Percentiles rank a stretch among this genome's conserved stretches.
Evolutionary conservation across 306 rosid species (phyloP).

Genomic region (Lithocarpus polystachyus): DNA sequence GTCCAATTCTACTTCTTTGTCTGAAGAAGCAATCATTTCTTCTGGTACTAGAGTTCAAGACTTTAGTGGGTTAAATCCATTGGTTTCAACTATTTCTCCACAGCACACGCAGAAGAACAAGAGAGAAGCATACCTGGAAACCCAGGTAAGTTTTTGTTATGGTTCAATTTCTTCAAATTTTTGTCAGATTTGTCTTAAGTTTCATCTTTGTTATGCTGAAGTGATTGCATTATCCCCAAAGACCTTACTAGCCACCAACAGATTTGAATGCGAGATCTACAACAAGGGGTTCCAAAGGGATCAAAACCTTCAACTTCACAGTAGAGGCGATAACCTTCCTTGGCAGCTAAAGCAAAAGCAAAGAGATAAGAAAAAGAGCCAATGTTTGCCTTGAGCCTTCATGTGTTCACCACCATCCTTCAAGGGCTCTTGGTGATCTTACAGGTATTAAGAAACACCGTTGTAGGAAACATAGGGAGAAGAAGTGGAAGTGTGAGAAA

Average conservation of each 20-base stretch:
- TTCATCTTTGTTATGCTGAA: slow-evolving; percentile 47
- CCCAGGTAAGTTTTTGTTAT: slow-evolving; percentile 47
- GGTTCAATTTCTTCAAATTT: not conserved
- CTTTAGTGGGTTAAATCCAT: slow-evolving; percentile 37
- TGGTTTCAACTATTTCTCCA: not conserved
- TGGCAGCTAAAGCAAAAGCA: slow-evolving; percentile 81
- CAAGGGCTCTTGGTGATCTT: slow-evolving; percentile 82
- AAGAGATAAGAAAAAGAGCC: slow-evolving; percentile 65
- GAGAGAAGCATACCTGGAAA: slow-evolving; percentile 88
- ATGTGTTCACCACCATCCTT: slow-evolving; percentile 82
- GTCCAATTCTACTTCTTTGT: slow-evolving; percentile 74
- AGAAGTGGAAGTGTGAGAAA: slow-evolving; percentile 94
- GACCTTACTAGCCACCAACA: slow-evolving; percentile 72
- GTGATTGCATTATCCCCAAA: slow-evolving; percentile 84
- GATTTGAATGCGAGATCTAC: slow-evolving; percentile 83
- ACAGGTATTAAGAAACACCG: slow-evolving; percentile 82
- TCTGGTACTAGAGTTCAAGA: slow-evolving; percentile 53
- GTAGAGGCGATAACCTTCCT: slow-evolving; percentile 89
- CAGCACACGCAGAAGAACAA: slow-evolving; percentile 51
- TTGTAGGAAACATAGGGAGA: slow-evolving; percentile 82
- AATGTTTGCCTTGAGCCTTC: slow-evolving; percentile 78
- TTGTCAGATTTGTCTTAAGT: not conserved
- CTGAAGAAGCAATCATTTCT: slow-evolving; percentile 62
- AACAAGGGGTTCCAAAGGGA: slow-evolving; percentile 91
- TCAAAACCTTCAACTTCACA: slow-evolving; percentile 79